Evolutionary conservation across 2,329 filamentous ascomycete genomes (phyloP).

Genomic region (Fusarium chaquense): DNA sequence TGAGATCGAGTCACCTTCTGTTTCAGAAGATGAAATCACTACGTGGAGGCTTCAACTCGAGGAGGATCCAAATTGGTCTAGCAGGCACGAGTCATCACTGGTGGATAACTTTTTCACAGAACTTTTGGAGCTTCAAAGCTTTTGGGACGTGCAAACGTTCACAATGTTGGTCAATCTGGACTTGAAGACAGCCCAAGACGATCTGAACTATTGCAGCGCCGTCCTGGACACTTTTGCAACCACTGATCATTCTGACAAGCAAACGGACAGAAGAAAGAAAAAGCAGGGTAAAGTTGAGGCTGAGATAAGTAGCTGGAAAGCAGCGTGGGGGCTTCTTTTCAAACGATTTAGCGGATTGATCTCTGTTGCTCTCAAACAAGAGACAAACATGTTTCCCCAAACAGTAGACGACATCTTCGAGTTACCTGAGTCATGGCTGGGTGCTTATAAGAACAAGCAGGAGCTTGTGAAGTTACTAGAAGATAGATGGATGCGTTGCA

Average conservation of each 20-base stretch:
- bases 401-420: conserved; percentile 1
- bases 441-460: not conserved
- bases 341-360: conserved; percentile 1
- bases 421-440: conserved; percentile 9
- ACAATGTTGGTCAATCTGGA: not conserved
- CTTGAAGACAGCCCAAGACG: not conserved
- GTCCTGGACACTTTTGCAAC: not conserved
- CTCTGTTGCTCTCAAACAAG: not conserved
- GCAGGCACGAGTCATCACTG: conserved; percentile 1
- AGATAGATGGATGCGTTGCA: not conserved
- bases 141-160: not conserved
- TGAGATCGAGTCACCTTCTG: not conserved
- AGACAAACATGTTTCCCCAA: not conserved
- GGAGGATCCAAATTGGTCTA: conserved; percentile 6
- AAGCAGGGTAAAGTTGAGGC: conserved; percentile 1
- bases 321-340: conserved; percentile 6
- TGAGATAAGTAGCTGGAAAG: conserved; percentile 5
- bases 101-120: conserved; percentile 7
- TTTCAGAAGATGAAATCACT: not conserved
- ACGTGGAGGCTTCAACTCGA: conserved; percentile 10
- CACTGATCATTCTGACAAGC: not conserved
- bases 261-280: not conserved
- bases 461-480: not conserved
- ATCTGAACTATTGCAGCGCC: not conserved
- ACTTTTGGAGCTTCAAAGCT: not conserved